phyloP scores from a whole-genome alignment of 2,329 filamentous ascomycete genomes.

The Neofusicoccum parvum region DNA sequence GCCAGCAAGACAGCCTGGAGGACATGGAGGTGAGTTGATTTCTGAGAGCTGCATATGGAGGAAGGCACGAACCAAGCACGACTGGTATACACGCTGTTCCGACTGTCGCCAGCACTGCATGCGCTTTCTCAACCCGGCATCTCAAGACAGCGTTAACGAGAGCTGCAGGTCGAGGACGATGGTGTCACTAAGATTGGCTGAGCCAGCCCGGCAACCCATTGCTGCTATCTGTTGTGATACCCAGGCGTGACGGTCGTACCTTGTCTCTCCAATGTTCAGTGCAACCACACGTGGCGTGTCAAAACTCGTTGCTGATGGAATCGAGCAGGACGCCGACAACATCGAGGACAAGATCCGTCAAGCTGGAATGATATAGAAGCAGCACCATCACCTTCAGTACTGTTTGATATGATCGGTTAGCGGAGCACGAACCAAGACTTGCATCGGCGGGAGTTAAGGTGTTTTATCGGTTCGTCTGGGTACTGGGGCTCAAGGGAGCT shows the following conservation, averaged over 20 bases:
- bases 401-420: not conserved
- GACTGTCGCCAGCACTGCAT: constrained; percentile 15
- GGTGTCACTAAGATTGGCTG: constrained; percentile 33
- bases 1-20: constrained; percentile 95
- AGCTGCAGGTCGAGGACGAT: constrained; percentile 42
- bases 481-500: constrained; percentile 8
- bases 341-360: constrained; percentile 14
- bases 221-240: not conserved
- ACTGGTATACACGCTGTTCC: not conserved
- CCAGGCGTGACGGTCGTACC: constrained; percentile 8
- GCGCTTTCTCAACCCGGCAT: not conserved
- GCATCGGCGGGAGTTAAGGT: constrained; percentile 15
- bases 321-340: constrained; percentile 8
- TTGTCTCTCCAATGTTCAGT: not conserved
- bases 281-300: not conserved
- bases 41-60: not conserved
- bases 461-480: not conserved
- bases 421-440: not conserved
- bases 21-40: constrained; percentile 90
- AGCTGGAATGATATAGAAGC: constrained; percentile 11
- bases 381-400: not conserved
- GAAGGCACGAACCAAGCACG: not conserved
- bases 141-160: constrained; percentile 4
- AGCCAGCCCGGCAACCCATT: not conserved
- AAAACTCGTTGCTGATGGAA: constrained; percentile 4